phyloP scores from a whole-genome alignment of 208 protist genomes.

The Wallacemonas sp. region DNA sequence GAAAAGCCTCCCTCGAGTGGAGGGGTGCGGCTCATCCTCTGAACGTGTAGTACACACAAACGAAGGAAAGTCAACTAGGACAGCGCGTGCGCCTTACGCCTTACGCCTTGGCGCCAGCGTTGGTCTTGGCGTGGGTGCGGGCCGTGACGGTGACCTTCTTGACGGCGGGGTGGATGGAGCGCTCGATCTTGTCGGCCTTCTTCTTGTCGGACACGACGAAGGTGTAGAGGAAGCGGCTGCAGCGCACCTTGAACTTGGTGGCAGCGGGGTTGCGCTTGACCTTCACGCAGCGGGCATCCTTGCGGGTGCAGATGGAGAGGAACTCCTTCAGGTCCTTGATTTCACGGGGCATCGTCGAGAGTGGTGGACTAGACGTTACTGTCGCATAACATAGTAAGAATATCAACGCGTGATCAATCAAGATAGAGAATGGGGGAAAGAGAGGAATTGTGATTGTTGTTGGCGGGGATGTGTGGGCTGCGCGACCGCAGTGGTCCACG shows the following conservation, averaged over 20 bases:
- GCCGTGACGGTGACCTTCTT: slow-evolving; percentile 90
- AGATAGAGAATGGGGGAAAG: too few species aligned
- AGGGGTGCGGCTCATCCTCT: too few species aligned
- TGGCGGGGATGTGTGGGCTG: not conserved
- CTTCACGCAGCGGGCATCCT: slow-evolving; percentile 92
- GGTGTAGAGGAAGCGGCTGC: slow-evolving; percentile 93
- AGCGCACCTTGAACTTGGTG: slow-evolving; percentile 94
- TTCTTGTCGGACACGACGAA: slow-evolving; percentile 91
- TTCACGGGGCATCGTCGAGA: slow-evolving; percentile 81
- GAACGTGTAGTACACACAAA: too few species aligned
- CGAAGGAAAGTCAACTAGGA: too few species aligned
- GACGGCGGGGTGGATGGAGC: slow-evolving; percentile 87
- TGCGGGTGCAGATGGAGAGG: slow-evolving; percentile 91
- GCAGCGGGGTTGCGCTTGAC: slow-evolving; percentile 88
- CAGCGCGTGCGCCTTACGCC: too few species aligned
- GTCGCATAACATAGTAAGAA: too few species aligned
- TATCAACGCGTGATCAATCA: too few species aligned
- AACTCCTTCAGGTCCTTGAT: slow-evolving; percentile 94
- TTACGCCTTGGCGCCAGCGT: slow-evolving; percentile 78
- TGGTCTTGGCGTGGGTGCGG: slow-evolving; percentile 83
- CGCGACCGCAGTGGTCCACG: not conserved
- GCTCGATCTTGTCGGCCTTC: slow-evolving; percentile 92
- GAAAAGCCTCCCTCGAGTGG: too few species aligned
- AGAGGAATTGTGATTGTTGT: not conserved
- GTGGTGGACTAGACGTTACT: slow-evolving; percentile 14